Base-by-base conservation (phyloP, 2,329 filamentous ascomycete genomes). In the Cryphonectria naterciae region DNA sequence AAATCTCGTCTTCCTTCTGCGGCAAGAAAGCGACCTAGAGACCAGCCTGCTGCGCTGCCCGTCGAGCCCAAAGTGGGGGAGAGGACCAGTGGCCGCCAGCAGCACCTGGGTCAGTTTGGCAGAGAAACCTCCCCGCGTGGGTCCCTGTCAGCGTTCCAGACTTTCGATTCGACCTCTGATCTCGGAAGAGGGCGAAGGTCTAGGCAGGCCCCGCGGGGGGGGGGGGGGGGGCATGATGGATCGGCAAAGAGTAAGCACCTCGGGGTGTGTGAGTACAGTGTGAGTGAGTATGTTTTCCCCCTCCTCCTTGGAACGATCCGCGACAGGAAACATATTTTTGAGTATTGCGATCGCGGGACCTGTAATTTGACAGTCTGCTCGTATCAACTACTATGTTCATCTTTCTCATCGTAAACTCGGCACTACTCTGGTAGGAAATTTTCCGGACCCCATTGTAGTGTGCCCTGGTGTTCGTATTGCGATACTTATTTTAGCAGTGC, bases 91-190 rank as follows among this genome's bases (percentile, higher is more conserved):
- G 39, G 13, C 39, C 11, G 11, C 3, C 41, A 43, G n/a, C 28
- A 37, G 15, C 58, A 37, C 58, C 37, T 61, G 58, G 58, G 7
- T 32, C 28, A 60, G 6, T 32, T 4, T 32, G 37, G 37, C 15
- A 39, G n/a, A 60, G 19, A 60, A 7, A 8, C 60, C 25, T 28
- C 68, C 61, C 68, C 63, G 68, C 68, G 61, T 66, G 68, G 68
- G 68, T 66, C 67, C 60, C 11, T 58, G 60, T 43, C 60, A 64
- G 64, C 60, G 67, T 68, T 65, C 67, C 49, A 63, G 67, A 68
- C 58, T 68, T 35, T 68, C 22, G 19, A 49, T 52, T 37, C 25
- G 46, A 35, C 46, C 19, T 39, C 43, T 60, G 49, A 39, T 41
- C 41, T 67, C 54, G 52, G 65, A 61, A 43, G 43, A 37, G 32